A percentile compares a stretch with the other conserved stretches of the same genome.
These are phyloP conservation scores for Naganishia albida DNA, from an alignment of 1,284 basidiomycete genomes.

Conservation along the genomic window DNA sequence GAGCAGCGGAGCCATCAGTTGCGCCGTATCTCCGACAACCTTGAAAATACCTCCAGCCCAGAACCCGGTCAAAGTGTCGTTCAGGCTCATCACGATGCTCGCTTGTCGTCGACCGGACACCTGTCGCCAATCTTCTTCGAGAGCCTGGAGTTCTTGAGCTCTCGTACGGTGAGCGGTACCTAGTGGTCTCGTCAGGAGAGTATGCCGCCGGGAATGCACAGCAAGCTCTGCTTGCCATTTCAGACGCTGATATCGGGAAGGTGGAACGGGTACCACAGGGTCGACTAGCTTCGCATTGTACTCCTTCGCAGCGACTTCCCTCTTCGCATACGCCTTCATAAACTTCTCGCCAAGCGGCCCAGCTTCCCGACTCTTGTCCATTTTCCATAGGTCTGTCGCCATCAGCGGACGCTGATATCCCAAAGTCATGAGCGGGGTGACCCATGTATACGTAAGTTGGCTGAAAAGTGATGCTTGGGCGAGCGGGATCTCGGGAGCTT, in stretches of 20 bases:
- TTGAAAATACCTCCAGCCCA: slow-evolving; percentile 65
- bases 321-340: slow-evolving; percentile 38
- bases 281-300: slow-evolving; percentile 46
- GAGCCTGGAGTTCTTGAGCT: slow-evolving; percentile 31
- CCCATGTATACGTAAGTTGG: slow-evolving; percentile 62
- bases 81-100: slow-evolving; percentile 67
- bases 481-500: slow-evolving; percentile 65
- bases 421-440: slow-evolving; percentile 67
- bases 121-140: slow-evolving; percentile 45
- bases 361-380: slow-evolving; percentile 52
- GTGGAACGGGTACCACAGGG: slow-evolving; percentile 12
- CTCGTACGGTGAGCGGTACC: slow-evolving; percentile 1
- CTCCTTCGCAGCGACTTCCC: slow-evolving; percentile 40
- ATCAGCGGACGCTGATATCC: slow-evolving; percentile 68
- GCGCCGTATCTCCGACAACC: slow-evolving; percentile 55
- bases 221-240: slow-evolving; percentile 58
- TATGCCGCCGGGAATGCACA: slow-evolving; percentile 61
- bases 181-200: slow-evolving; percentile 52
- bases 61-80: slow-evolving; percentile 70
- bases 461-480: slow-evolving; percentile 62
- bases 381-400: slow-evolving; percentile 69
- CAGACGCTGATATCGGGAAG: slow-evolving; percentile 57
- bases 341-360: slow-evolving; percentile 58
- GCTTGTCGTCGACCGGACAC: slow-evolving; percentile 54
- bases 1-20: slow-evolving; percentile 67